Conservation (phyloP, 768 basidiomycete species). For the Mycena sanguinolenta region DNA sequence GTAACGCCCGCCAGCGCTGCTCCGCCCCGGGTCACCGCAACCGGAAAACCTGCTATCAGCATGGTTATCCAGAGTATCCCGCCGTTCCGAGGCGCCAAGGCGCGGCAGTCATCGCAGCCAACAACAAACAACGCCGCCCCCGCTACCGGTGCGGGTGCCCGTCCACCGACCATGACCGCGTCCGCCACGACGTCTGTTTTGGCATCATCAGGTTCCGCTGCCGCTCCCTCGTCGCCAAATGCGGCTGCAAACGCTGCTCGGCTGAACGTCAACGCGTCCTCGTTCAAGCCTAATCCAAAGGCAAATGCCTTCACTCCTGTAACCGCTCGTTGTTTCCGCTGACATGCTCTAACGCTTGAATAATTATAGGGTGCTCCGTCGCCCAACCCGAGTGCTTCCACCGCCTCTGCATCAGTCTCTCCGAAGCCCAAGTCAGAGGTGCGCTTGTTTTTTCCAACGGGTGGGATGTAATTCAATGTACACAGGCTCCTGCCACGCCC, state of each 20-base stretch:
- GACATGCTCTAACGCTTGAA: slow-evolving; percentile 28
- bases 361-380: slow-evolving; percentile 58
- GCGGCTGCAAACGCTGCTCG: slow-evolving; percentile 62
- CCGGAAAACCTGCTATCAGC: slow-evolving; percentile 63
- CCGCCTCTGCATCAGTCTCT: slow-evolving; percentile 64
- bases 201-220: slow-evolving; percentile 45
- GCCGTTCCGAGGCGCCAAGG: slow-evolving; percentile 82
- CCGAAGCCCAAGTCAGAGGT: slow-evolving; percentile 78
- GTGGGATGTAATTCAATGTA: slow-evolving; percentile 1
- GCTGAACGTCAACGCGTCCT: slow-evolving; percentile 90
- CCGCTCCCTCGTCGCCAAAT: slow-evolving; percentile 60
- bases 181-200: slow-evolving; percentile 40
- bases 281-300: slow-evolving; percentile 91
- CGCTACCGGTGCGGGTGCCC: slow-evolving; percentile 14
- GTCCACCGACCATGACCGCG: slow-evolving; percentile 38
- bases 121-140: not conserved
- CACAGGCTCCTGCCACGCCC: slow-evolving; percentile 61
- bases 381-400: slow-evolving; percentile 56
- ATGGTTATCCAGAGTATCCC: slow-evolving; percentile 95
- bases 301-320: slow-evolving; percentile 83
- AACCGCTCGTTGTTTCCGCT: slow-evolving; percentile 46
- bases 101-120: slow-evolving; percentile 38
- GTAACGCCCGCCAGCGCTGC: slow-evolving; percentile 36
- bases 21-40: slow-evolving; percentile 46
- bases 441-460: slow-evolving; percentile 25